Base-by-base conservation (phyloP, 371 early-diverging fungal species). In the Rhizoclosmatium hyalinum region DNA sequence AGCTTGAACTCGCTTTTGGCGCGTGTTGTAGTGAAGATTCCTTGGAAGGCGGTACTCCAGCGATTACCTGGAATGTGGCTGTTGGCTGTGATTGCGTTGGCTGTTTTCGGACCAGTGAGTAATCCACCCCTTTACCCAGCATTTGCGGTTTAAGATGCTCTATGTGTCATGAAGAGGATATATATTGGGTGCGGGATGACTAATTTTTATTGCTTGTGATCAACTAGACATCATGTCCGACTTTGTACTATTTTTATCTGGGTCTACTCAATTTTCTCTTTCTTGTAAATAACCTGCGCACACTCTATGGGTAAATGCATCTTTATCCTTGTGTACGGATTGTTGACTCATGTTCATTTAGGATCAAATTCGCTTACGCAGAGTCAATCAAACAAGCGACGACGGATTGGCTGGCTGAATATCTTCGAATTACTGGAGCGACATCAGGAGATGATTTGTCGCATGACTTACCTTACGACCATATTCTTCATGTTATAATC, bases 401-500 rank as follows among this genome's bases (percentile, higher is more conserved):
- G 5, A 79, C 76, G 12, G 79, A 85, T 70, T 85, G 85, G 85
- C 54, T 78, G 46, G 66, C 72, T 53, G 80, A 83, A 79, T 85
- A 67, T 66, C 75, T 79, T 54, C 75, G 76, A 1, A 78, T 77
- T 21, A 83, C 82, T 2, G 80, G 81, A 8, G 75, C 81, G 50
- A 43, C 70, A 12, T 75, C 79, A 43, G 83, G 83, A 0, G 44
- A 65, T 24, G 84, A 83, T 66, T 62, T 73, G 45, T 46, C 76
- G 55, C 82, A 83, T 73, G 84, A 84, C 70, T 57, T 84, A 42
- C 81, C 83, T 46, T 84, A 65, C 57, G 84, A 83, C 67, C 66
- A 74, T 43, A 76, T 87, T 50, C 64, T 78, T 24, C 87, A 87
- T 78, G 77, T 83, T 32, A 79, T 87, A 65, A 80, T 87, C 58